Evolutionary conservation across 2,329 filamentous ascomycete species (phyloP).

Genomic region (Cyclaneusma minus): DNA sequence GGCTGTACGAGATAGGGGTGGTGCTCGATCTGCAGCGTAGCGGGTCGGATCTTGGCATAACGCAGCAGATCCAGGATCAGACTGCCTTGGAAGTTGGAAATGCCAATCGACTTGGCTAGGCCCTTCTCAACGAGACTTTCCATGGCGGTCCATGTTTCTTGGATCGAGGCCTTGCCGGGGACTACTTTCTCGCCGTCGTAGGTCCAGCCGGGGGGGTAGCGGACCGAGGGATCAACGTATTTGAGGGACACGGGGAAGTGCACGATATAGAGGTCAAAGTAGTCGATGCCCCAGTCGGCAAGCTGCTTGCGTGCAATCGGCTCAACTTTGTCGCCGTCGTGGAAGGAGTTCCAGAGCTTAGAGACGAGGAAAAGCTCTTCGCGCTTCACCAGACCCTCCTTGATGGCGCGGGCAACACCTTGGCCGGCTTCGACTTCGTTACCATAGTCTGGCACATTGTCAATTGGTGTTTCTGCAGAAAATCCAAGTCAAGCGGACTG

Average conservation of each 20-base stretch:
- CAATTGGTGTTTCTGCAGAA: slow-evolving; percentile 4
- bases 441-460: slow-evolving; percentile 80
- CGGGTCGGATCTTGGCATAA: slow-evolving; percentile 59
- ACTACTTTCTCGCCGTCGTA: slow-evolving; percentile 48
- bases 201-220: slow-evolving; percentile 69
- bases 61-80: slow-evolving; percentile 66
- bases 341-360: slow-evolving; percentile 90
- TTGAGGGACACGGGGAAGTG: slow-evolving; percentile 82
- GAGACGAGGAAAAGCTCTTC: slow-evolving; percentile 84
- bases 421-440: slow-evolving; percentile 68
- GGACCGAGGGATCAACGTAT: slow-evolving; percentile 65
- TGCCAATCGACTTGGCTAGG: slow-evolving; percentile 58
- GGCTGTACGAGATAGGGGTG: slow-evolving; percentile 76
- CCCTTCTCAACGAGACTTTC: slow-evolving; percentile 55
- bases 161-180: slow-evolving; percentile 53
- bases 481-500: neutral
- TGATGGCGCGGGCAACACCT: slow-evolving; percentile 64
- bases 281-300: slow-evolving; percentile 70
- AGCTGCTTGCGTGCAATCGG: slow-evolving; percentile 64
- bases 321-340: slow-evolving; percentile 63
- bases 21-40: slow-evolving; percentile 77
- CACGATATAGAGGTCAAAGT: slow-evolving; percentile 80
- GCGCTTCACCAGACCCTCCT: slow-evolving; percentile 67
- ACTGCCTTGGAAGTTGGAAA: slow-evolving; percentile 71
- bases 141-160: slow-evolving; percentile 73